These are phyloP conservation scores for Phytophthora fragariae DNA, from an alignment of 352 stramenopile species.

Conservation along the genomic window DNA sequence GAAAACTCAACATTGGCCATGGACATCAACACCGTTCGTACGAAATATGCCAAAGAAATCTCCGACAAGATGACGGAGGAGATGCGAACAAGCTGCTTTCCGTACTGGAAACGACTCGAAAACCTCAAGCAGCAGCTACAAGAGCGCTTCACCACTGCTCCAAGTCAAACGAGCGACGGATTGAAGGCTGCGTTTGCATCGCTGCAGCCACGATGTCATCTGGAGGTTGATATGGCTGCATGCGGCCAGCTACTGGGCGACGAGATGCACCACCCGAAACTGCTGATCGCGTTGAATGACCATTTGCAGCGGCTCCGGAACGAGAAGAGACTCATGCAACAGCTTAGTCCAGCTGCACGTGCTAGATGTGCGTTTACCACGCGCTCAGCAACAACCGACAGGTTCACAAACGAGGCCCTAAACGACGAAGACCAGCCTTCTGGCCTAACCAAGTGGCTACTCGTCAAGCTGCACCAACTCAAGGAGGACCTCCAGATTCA, in stretches of 20 bases:
- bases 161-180: constrained; percentile 8
- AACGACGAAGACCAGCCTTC: constrained; percentile 29
- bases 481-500: constrained; percentile 46
- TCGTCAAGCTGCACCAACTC: constrained; percentile 48
- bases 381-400: not conserved
- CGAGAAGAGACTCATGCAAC: constrained; percentile 44
- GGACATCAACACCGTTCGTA: constrained; percentile 42
- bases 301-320: constrained; percentile 45
- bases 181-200: constrained; percentile 17
- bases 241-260: constrained; percentile 23
- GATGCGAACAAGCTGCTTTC: constrained; percentile 48
- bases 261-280: constrained; percentile 7
- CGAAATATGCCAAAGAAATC: constrained; percentile 60
- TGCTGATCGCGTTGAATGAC: constrained; percentile 23
- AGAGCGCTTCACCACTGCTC: constrained; percentile 26
- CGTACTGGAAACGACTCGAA: constrained; percentile 53
- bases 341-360: constrained; percentile 16
- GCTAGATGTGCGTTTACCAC: constrained; percentile 37
- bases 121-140: constrained; percentile 47
- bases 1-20: constrained; percentile 19
- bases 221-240: constrained; percentile 19
- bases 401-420: not conserved
- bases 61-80: constrained; percentile 56
- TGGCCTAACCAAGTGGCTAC: constrained; percentile 43
- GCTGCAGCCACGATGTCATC: not conserved